These are phyloP conservation scores for Colletotrichum simmondsii DNA, from an alignment of 2,329 filamentous ascomycete genomes.

Conservation along the genomic window DNA sequence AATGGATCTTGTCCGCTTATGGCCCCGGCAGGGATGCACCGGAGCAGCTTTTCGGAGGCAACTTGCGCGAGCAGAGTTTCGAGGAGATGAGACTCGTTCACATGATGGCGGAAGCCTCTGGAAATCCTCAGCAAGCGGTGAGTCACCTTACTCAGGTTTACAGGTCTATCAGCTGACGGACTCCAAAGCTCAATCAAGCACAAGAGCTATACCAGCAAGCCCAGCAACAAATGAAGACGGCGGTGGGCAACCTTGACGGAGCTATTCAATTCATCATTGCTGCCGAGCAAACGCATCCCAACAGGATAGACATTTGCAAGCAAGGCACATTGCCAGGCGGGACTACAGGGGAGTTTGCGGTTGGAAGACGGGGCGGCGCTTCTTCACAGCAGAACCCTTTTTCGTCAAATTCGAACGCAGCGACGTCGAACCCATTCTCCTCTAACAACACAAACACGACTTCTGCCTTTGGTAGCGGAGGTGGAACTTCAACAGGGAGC, in stretches of 20 bases:
- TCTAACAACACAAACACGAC: constrained; percentile 1
- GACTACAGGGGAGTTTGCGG: constrained; percentile 57
- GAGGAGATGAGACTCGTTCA: constrained; percentile 89
- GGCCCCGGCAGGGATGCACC: constrained; percentile 82
- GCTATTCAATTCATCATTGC: constrained; percentile 77
- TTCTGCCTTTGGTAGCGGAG: constrained; percentile 51
- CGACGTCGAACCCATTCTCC: constrained; percentile 30
- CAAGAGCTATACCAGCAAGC: constrained; percentile 71
- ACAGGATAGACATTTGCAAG: constrained; percentile 74
- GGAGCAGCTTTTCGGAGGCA: constrained; percentile 84
- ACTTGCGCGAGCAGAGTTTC: constrained; percentile 82
- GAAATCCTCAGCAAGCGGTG: constrained; percentile 68
- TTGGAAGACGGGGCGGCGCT: constrained; percentile 44
- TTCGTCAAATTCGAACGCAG: constrained; percentile 42
- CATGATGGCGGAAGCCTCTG: constrained; percentile 65
- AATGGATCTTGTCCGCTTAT: constrained; percentile 90
- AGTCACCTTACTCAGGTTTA: constrained; percentile 33
- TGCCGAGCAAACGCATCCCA: constrained; percentile 77
- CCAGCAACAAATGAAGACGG: constrained; percentile 77
- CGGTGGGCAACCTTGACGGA: constrained; percentile 74
- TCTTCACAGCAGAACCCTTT: constrained; percentile 41
- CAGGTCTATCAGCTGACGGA: background rate
- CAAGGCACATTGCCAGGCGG: constrained; percentile 54
- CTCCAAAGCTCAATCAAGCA: constrained; percentile 66
- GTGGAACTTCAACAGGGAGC: constrained; percentile 31